Evolutionary conservation across 1,284 basidiomycete genomes (phyloP).

Genomic region (Sanghuangporus baumii): DNA sequence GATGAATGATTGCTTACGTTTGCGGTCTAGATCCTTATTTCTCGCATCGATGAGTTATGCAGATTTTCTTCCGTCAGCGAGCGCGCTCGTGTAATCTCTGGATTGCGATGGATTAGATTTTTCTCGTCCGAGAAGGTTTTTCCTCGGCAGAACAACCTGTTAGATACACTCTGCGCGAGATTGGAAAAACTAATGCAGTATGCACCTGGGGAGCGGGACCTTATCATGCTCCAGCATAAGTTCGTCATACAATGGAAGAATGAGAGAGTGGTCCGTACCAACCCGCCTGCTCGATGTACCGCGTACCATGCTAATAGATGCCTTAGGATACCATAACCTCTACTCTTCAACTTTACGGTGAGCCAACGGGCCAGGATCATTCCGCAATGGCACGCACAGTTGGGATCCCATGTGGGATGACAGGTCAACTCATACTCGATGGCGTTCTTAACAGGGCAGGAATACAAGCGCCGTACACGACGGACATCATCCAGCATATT

Average conservation of each 20-base stretch:
- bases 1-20: conserved; percentile 8
- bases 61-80: conserved; percentile 70
- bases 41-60: conserved; percentile 65
- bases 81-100: conserved; percentile 74
- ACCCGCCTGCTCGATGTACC: background rate
- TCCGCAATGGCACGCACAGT: conserved; percentile 94
- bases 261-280: conserved; percentile 53
- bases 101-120: conserved; percentile 90
- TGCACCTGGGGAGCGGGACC: conserved; percentile 86
- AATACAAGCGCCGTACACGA: conserved; percentile 85
- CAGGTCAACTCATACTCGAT: conserved; percentile 78
- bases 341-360: conserved; percentile 90
- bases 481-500: conserved; percentile 83
- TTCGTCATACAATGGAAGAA: conserved; percentile 86
- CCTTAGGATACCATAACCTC: conserved; percentile 81
- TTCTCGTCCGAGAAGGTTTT: conserved; percentile 70
- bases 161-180: conserved; percentile 91
- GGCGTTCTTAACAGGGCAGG: conserved; percentile 76
- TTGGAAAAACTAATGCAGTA: conserved; percentile 94
- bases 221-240: conserved; percentile 98
- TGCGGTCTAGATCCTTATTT: conserved; percentile 45
- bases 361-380: conserved; percentile 58
- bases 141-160: conserved; percentile 72
- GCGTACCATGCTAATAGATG: background rate
- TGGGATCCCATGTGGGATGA: conserved; percentile 92